These are phyloP conservation scores for Auriscalpium vulgare DNA, from an alignment of 768 basidiomycete species.

Conservation along the genomic window DNA sequence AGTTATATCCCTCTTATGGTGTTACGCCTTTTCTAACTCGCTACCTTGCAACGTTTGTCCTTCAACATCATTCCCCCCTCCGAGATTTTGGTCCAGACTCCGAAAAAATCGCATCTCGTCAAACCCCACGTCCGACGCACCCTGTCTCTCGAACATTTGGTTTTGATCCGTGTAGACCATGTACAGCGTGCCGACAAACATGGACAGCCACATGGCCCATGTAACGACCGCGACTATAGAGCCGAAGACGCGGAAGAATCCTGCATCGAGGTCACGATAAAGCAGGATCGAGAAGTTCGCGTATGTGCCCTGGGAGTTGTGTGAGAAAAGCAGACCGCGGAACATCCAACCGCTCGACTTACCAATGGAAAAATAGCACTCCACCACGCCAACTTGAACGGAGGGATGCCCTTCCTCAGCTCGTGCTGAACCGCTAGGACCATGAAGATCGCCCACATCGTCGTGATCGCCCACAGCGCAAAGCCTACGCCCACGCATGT, in stretches of 20 bases:
- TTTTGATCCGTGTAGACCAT: no score
- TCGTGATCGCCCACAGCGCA: background rate
- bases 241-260: conserved; percentile 1
- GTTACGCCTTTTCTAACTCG: no score
- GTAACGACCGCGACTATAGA: background rate
- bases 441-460: background rate
- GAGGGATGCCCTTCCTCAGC: background rate
- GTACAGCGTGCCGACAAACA: background rate
- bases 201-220: background rate
- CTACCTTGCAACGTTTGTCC: no score
- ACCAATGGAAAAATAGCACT: background rate
- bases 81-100: no score
- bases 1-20: no score
- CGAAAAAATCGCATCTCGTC: no score
- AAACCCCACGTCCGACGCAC: no score
- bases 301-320: background rate
- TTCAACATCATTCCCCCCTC: no score
- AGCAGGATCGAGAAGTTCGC: background rate
- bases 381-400: background rate
- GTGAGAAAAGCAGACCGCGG: no score
- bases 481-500: background rate
- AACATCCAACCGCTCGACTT: background rate
- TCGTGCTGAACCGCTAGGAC: background rate
- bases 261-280: background rate
- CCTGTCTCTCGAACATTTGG: no score